Conservation (phyloP, 208 protist species). For the Borovskyia barvae region DNA sequence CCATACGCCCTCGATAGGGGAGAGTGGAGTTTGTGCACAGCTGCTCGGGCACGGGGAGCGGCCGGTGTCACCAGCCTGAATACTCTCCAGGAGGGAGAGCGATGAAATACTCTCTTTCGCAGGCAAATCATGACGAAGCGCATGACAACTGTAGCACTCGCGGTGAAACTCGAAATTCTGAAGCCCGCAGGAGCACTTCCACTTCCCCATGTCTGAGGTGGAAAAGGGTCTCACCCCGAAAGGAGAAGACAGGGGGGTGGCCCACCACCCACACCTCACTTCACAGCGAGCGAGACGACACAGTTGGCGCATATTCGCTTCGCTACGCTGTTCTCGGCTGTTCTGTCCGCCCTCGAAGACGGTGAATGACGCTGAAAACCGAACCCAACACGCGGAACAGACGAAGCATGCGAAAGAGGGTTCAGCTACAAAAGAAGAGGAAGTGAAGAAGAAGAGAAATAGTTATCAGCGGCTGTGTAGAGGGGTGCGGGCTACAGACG, state of each 20-base stretch:
- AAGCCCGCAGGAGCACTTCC: slow-evolving; percentile 73
- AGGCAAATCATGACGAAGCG: neutral
- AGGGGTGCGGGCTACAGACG: too few species aligned
- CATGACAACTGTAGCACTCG: slow-evolving; percentile 65
- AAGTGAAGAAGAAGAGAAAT: neutral
- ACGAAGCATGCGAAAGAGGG: too few species aligned
- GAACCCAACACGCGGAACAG: too few species aligned
- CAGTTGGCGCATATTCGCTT: neutral
- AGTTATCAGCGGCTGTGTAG: too few species aligned
- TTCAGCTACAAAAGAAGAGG: too few species aligned
- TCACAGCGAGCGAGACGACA: neutral
- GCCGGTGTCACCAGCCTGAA: neutral
- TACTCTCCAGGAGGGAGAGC: slow-evolving; percentile 2
- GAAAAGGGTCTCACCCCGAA: neutral
- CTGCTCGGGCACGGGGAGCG: neutral
- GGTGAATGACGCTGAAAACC: too few species aligned
- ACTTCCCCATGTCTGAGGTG: slow-evolving; percentile 19
- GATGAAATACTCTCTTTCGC: neutral
- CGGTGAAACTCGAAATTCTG: slow-evolving; percentile 59
- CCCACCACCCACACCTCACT: neutral
- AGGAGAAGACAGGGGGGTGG: neutral
- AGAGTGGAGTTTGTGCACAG: too few species aligned
- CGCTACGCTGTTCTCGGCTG: neutral
- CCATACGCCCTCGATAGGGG: slow-evolving; percentile 10
- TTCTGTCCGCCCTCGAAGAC: neutral